phyloP scores from a whole-genome alignment of 1,284 basidiomycete species.

The Ceratobasidium sp. region DNA sequence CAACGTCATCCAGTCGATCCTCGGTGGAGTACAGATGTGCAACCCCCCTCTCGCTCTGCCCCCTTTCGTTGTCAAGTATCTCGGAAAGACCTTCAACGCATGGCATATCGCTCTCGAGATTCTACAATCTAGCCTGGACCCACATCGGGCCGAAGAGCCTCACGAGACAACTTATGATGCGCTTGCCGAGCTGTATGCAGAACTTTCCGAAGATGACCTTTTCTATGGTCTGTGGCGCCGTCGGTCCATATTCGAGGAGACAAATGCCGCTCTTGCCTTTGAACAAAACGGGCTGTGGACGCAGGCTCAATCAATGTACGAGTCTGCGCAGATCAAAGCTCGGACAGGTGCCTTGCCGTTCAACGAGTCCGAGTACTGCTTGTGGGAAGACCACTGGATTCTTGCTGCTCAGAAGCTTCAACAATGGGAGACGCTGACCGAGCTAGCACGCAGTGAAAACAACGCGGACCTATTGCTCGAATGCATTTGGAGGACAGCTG shows the following conservation, averaged over 20 bases:
- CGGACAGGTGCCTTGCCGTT: conserved; percentile 88
- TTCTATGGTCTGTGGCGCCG: conserved; percentile 98
- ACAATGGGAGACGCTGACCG: conserved; percentile 96
- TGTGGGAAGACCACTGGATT: conserved; percentile 99
- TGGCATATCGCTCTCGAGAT: conserved; percentile 96
- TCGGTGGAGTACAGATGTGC: conserved; percentile 87
- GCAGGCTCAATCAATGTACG: conserved; percentile 90
- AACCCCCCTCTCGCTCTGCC: conserved; percentile 89
- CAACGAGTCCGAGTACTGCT: conserved; percentile 94
- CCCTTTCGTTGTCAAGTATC: conserved; percentile 95
- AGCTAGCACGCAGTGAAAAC: conserved; percentile 91
- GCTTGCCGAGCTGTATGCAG: conserved; percentile 94
- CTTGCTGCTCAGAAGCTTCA: conserved; percentile 96
- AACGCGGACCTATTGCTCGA: conserved; percentile 95
- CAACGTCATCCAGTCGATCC: conserved; percentile 93
- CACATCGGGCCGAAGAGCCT: conserved; percentile 84
- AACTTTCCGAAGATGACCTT: conserved; percentile 95
- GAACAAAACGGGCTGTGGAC: conserved; percentile 99
- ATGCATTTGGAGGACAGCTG: conserved; percentile 88
- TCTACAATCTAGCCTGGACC: conserved; percentile 81
- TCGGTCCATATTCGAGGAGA: conserved; percentile 89
- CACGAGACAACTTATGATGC: conserved; percentile 92
- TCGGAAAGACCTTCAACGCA: conserved; percentile 95
- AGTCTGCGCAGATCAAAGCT: conserved; percentile 90
- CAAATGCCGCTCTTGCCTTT: conserved; percentile 91